These are phyloP conservation scores for Pseudodiploospora longispora DNA, from an alignment of 2,329 filamentous ascomycete species.

Conservation along the genomic window DNA sequence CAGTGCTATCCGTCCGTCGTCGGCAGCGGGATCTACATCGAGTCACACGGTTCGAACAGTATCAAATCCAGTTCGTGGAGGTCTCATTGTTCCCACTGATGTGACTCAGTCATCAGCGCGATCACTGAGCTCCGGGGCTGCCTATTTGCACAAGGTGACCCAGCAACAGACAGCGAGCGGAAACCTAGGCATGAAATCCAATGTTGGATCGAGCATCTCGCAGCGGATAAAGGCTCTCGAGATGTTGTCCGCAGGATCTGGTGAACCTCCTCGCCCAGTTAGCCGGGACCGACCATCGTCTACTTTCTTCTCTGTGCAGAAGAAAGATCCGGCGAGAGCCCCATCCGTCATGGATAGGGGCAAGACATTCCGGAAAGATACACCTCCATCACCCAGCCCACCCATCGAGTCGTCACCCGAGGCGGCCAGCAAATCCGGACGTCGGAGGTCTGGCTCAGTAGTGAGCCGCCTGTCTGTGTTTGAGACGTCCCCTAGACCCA, in stretches of 20 bases:
- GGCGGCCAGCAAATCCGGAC: slow-evolving; percentile 18
- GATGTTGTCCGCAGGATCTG: slow-evolving; percentile 51
- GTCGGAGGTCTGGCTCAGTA: slow-evolving; percentile 43
- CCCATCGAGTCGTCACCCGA: slow-evolving; percentile 43
- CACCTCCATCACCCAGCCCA: slow-evolving; percentile 24
- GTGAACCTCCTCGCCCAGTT: slow-evolving; percentile 15
- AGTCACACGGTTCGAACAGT: slow-evolving; percentile 36
- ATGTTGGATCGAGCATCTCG: slow-evolving; percentile 83
- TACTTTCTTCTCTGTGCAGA: slow-evolving; percentile 53
- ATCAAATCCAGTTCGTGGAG: slow-evolving; percentile 37
- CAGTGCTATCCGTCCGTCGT: slow-evolving; percentile 8
- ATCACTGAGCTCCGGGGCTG: slow-evolving; percentile 49
- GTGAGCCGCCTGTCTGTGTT: slow-evolving; percentile 50
- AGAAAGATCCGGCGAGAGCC: slow-evolving; percentile 36
- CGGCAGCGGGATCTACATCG: slow-evolving; percentile 5
- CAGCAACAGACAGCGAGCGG: slow-evolving; percentile 43
- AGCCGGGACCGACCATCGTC: slow-evolving; percentile 38
- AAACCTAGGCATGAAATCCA: slow-evolving; percentile 53
- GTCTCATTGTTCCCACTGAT: slow-evolving; percentile 38
- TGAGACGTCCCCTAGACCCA: slow-evolving; percentile 28
- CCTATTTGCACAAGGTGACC: slow-evolving; percentile 45
- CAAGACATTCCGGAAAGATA: slow-evolving; percentile 27
- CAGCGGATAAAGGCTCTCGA: slow-evolving; percentile 91
- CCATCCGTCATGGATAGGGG: slow-evolving; percentile 38
- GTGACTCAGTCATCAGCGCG: slow-evolving; percentile 38